These are phyloP conservation scores for Ascochyta clinopodiicola DNA, from an alignment of 2,329 filamentous ascomycete species.

Conservation along the genomic window DNA sequence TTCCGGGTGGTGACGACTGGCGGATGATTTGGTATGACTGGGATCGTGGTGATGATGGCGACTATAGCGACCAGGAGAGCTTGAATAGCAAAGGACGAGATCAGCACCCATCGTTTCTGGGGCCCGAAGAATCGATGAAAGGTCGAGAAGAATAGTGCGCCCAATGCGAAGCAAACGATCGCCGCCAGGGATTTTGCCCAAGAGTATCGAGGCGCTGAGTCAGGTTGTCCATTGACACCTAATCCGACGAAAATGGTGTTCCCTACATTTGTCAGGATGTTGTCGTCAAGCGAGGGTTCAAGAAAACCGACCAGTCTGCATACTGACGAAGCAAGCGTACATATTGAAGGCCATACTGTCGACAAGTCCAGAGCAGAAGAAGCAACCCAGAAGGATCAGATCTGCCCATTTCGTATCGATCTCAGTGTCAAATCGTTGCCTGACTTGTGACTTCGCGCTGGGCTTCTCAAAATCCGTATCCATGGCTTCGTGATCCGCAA, in stretches of 20 bases:
- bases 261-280: slow-evolving; percentile 45
- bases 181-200: slow-evolving; percentile 27
- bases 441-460: slow-evolving; percentile 8
- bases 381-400: slow-evolving; percentile 51
- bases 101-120: slow-evolving; percentile 54
- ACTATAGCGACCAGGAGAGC: slow-evolving; percentile 59
- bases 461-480: slow-evolving; percentile 4
- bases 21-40: slow-evolving; percentile 41
- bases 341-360: slow-evolving; percentile 58
- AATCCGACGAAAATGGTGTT: slow-evolving; percentile 70
- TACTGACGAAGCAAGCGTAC: slow-evolving; percentile 58
- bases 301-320: slow-evolving; percentile 56
- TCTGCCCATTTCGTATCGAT: slow-evolving; percentile 24
- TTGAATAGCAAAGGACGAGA: slow-evolving; percentile 60
- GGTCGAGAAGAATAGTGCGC: slow-evolving; percentile 54
- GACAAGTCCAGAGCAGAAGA: slow-evolving; percentile 55
- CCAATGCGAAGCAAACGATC: slow-evolving; percentile 61
- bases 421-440: slow-evolving; percentile 17
- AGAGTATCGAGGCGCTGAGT: slow-evolving; percentile 50
- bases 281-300: too few relatives aligned
- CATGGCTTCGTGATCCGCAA: slow-evolving; percentile 2
- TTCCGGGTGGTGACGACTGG: slow-evolving; percentile 49
- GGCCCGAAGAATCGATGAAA: slow-evolving; percentile 63
- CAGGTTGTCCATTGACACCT: slow-evolving; percentile 61
- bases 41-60: slow-evolving; percentile 56